Evolutionary conservation across 2,329 filamentous ascomycete species (phyloP), one percentile per base, ranked within the genome.

Genomic region (Pyrenochaeta sp.): DNA sequence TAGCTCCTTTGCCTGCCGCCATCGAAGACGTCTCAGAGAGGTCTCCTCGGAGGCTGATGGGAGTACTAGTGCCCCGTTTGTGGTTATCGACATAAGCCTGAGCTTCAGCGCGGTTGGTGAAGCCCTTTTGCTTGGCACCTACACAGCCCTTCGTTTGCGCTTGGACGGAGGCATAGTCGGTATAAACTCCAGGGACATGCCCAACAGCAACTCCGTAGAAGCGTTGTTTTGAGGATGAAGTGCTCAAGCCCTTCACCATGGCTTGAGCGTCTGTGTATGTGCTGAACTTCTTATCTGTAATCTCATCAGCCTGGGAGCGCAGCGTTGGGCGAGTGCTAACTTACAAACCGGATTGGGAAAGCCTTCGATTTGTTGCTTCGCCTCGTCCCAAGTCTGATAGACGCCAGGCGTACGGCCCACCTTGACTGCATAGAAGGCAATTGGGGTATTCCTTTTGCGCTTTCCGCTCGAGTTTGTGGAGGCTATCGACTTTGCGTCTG

Each of bases 231-330:
- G 70, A 59, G 2, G 71, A 70, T 10, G 64, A 56, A 3, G 65
- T 67, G 6, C 69, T 69, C 7, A 80, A 79, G 54, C 79, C 80
- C 32, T 89, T 88, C 18, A 90, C 78, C 65, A 89, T 96, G 2
- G 83, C 84, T 60, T 88, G 81, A n/a, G 93, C 93, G 47, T 96
- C 90, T 51, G 85, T 81, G 45, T 80, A 76, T 0, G 81, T 84
- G 7, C 79, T 74, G 65, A 96, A 96, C 1, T 88, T 90, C 74
- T 94, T 93, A 77, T 88, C 90, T 94, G 48, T 18, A 28, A 18
- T 13, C 4, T 7, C 4, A 23, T 60, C 39, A 56, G 40, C 21
- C 13, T 20, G 6, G 18, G 3, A 10, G 7, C 10, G 5, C 7
- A 13, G 20, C 10, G 7, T 21, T 11, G 35, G 24, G 14, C 3